A percentile compares a stretch with the other conserved stretches of the same genome.
Evolutionary conservation across 352 stramenopile genomes (phyloP).

Genomic region (Saprolegnia diclina): DNA sequence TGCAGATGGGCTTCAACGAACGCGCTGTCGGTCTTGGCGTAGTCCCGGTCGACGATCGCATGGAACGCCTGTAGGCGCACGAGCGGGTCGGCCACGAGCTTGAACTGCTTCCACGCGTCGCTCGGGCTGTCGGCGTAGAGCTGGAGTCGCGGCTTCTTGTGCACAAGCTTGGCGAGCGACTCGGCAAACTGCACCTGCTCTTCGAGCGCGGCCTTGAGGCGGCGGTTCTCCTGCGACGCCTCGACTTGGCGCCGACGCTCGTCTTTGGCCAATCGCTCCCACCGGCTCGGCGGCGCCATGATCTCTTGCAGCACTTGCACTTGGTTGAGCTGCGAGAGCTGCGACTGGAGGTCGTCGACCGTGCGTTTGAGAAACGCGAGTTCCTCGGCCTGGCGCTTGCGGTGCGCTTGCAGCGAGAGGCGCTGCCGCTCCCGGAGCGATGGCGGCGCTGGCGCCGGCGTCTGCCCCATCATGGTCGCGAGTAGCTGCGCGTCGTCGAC

Average conservation of each 20-base stretch:
- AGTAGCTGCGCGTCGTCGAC: background rate
- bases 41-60: conserved; percentile 8
- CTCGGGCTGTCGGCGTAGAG: background rate
- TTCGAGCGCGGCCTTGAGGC: conserved; percentile 22
- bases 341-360: background rate
- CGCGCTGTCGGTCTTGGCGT: background rate
- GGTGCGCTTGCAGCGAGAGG: background rate
- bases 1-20: background rate
- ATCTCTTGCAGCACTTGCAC: conserved; percentile 6
- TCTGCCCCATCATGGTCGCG: background rate
- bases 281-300: background rate
- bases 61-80: background rate
- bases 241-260: conserved; percentile 4
- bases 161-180: conserved; percentile 22
- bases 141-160: conserved; percentile 14
- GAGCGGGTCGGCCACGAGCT: background rate
- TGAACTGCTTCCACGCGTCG: background rate
- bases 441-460: too few relatives aligned
- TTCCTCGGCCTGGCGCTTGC: conserved; percentile 11
- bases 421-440: background rate
- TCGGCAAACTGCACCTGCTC: conserved; percentile 28
- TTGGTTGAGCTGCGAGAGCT: conserved; percentile 14
- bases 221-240: conserved; percentile 15
- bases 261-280: conserved; percentile 16
- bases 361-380: conserved; percentile 2